Evolutionary conservation across 345 rosid species (phyloP).

Genomic region (Microthlaspi erraticum): DNA sequence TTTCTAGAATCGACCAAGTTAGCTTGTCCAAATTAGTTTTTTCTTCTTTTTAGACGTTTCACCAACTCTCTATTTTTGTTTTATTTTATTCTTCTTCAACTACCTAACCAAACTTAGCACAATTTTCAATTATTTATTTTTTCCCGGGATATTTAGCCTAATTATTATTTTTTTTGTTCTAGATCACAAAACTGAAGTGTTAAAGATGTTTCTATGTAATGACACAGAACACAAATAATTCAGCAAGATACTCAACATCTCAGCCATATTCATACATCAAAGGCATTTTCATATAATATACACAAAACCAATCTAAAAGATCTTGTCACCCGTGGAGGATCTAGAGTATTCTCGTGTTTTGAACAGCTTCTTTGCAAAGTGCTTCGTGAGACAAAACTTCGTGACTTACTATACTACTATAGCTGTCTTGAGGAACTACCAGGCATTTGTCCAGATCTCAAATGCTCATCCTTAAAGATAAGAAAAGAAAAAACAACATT

Average conservation of each 20-base stretch:
- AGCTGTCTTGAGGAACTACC: slow-evolving; percentile 61
- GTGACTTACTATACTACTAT: slow-evolving; percentile 21
- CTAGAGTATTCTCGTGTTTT: not conserved
- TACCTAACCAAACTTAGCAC: not conserved
- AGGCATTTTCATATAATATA: slow-evolving; percentile 17
- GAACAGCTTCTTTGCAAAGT: slow-evolving; percentile 14
- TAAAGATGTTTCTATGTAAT: slow-evolving; percentile 2
- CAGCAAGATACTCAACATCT: not conserved
- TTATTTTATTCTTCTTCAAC: not conserved
- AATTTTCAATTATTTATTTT: not conserved
- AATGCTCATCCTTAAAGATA: slow-evolving; percentile 56
- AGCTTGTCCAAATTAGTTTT: not conserved
- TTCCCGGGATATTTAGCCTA: not conserved
- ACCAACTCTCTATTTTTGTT: not conserved
- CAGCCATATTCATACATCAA: slow-evolving; percentile 8
- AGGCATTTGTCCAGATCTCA: slow-evolving; percentile 66
- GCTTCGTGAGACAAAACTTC: slow-evolving; percentile 2
- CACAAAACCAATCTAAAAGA: slow-evolving; percentile 13
- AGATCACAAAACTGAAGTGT: too few relatives aligned
- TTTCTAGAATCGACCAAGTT: not conserved
- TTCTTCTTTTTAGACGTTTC: not conserved
- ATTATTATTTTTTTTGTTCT: too few relatives aligned
- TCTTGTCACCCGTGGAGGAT: slow-evolving; percentile 12
- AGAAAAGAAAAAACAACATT: not conserved
- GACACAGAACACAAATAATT: slow-evolving; percentile 1